These are phyloP conservation scores for Withania somnifera DNA, from an alignment of 305 asterid genomes.

Conservation along the genomic window DNA sequence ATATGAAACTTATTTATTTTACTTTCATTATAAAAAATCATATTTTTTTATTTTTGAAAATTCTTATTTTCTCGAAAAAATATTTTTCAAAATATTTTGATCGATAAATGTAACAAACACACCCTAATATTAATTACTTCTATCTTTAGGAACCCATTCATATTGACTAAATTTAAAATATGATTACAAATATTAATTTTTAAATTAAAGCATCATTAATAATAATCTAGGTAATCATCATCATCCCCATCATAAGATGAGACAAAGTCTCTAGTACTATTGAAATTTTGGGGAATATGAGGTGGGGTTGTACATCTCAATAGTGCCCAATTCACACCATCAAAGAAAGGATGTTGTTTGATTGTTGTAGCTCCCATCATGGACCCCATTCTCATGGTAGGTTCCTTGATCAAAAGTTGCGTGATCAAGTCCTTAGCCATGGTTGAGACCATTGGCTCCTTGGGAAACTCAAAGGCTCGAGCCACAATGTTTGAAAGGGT, in stretches of 20 bases:
- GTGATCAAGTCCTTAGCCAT: slow-evolving; percentile 51
- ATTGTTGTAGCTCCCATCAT: slow-evolving; percentile 54
- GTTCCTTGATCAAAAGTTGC: slow-evolving; percentile 44
- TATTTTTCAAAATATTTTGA: too few relatives aligned
- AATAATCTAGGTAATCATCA: slow-evolving; percentile 35
- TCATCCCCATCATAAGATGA: slow-evolving; percentile 26
- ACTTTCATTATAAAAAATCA: too few relatives aligned
- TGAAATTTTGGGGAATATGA: slow-evolving; percentile 30
- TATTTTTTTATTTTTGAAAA: too few relatives aligned
- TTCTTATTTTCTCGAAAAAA: too few relatives aligned
- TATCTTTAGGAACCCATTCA: too few relatives aligned
- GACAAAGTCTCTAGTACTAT: slow-evolving; percentile 13
- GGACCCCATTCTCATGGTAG: slow-evolving; percentile 68
- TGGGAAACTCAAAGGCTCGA: slow-evolving; percentile 50
- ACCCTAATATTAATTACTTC: too few relatives aligned
- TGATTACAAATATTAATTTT: too few relatives aligned
- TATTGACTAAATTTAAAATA: too few relatives aligned
- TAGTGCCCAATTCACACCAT: slow-evolving; percentile 72
- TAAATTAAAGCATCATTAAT: slow-evolving; percentile 3
- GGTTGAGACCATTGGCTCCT: slow-evolving; percentile 36
- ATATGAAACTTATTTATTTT: too few relatives aligned
- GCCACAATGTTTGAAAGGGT: slow-evolving; percentile 61
- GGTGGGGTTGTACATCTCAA: slow-evolving; percentile 66
- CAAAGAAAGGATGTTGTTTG: slow-evolving; percentile 61
- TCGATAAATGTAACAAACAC: too few relatives aligned